These are phyloP conservation scores for Teunomyces pallodes DNA, from an alignment of 805 yeast genomes.

Conservation along the genomic window DNA sequence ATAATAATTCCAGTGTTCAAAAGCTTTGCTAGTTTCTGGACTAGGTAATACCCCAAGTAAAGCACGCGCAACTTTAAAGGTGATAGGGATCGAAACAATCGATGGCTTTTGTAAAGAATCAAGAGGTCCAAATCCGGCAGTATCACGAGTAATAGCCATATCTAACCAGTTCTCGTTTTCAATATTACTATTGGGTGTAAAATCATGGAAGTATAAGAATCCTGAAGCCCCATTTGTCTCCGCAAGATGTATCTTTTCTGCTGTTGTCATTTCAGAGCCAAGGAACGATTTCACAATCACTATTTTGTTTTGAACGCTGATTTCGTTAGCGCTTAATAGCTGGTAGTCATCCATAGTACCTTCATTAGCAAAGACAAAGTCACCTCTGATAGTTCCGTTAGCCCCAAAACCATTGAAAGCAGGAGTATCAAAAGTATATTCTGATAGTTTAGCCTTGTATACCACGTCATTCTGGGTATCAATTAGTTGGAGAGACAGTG, in stretches of 20 bases:
- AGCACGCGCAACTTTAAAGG: conserved; percentile 23
- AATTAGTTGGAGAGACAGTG: conserved; percentile 24
- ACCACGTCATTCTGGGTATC: conserved; percentile 21
- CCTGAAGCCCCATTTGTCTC: conserved; percentile 25
- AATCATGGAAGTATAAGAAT: conserved; percentile 19
- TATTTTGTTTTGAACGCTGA: conserved; percentile 22
- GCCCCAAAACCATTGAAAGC: conserved; percentile 28
- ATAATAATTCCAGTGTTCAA: conserved; percentile 23
- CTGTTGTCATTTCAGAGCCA: conserved; percentile 12
- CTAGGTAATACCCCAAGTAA: conserved; percentile 21
- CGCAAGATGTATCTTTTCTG: conserved; percentile 26
- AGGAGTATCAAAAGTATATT: conserved; percentile 26
- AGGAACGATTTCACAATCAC: conserved; percentile 23
- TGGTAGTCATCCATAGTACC: conserved; percentile 30
- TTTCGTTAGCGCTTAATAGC: conserved; percentile 15
- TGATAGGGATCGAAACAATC: conserved; percentile 29
- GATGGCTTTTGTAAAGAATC: conserved; percentile 7
- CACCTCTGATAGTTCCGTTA: conserved; percentile 22
- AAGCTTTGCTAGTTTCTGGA: conserved; percentile 6
- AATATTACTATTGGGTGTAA: conserved; percentile 6
- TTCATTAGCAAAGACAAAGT: conserved; percentile 29
- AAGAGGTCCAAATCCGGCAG: conserved; percentile 10
- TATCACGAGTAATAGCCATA: conserved; percentile 20
- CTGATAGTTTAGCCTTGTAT: conserved; percentile 25
- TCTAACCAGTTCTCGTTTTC: conserved; percentile 10